Base-by-base conservation (phyloP, 2,329 filamentous ascomycete genomes). In the Aspergillus puulaauensis region DNA sequence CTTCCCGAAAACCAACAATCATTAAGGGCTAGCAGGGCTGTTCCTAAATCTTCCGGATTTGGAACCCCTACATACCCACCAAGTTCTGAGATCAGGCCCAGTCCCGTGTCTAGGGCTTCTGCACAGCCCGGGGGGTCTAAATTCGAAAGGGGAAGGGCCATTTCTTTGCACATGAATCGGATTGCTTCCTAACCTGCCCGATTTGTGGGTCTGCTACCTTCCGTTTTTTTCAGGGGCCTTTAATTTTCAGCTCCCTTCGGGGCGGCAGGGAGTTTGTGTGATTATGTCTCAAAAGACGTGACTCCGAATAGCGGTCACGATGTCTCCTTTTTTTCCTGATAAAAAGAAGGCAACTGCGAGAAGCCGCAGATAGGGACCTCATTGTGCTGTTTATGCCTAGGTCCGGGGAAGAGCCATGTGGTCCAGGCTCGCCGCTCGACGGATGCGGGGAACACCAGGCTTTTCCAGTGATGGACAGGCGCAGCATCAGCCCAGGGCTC, bases 381-480 rank as follows among this genome's bases (percentile, higher is more conserved):
- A 4, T 17, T 23, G 11, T 19, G 9, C 6, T 21, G 19, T 19
- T 17, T 15, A 12, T 27, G 48, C 55, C 50, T 50, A 45, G 56
- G 45, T 59, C 59, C 47, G 58, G 64, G 62, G 62, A 57, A 61
- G 62, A 57, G 60, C 61, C 64, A 59, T 56, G 64, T 66, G 63
- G 61, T 48, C 63, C 63, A 61, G 59, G 57, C 56, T 56, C 46
- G 27, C 52, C 63, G 63, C 56, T 56, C 46, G 27, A 54, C 63
- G 63, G 64, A 66, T 66, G 64, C 63, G 64, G 64, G 64, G 64
- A 62, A 66, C 54, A 65, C 37, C 35, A 44, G 24, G 3, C n/a
- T 37, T 12, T 37, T 39, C 21, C 33, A 35, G 35, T 19, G 48
- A 50, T 37, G 23, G 35, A 51, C 48, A 46, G 41, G 40, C 33